Evolutionary conservation across 2,329 filamentous ascomycete species (phyloP), one percentile per base, ranked within the genome.

Genomic region (Rhynchosporium agropyri): DNA sequence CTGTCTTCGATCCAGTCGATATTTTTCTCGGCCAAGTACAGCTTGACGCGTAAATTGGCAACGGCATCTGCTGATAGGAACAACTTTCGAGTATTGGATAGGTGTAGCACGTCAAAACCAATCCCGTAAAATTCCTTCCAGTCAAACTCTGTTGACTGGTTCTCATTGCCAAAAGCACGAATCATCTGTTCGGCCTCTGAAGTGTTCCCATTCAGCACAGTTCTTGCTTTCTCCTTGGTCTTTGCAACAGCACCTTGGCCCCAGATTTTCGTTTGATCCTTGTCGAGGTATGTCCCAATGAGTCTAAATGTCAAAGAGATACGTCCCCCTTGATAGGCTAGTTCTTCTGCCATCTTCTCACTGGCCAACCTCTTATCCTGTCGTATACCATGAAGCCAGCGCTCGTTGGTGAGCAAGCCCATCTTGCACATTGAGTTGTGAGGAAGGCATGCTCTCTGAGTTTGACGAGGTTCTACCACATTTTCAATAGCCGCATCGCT

Each of bases 311-410:
- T 99, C 42, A 99, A 81, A 54, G 91, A 96, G 73, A 99, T 97
- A 53, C 95, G 89, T 53, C 88, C 86, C 6, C 92, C 90, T 5
- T 79, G 80, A 71, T 85, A 92, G 0, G 90, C 89, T 46, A 87
- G 82, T 74, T 98, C 94, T 5, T 84, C 83, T 0, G 79, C 69
- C 0, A 84, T 81, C 75, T 94, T 93, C 67, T 93, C 89, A 1
- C 79, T 77, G 0, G 80, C 77, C 0, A 84, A 79, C 31, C 95
- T 86, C 74, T 93, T 96, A 76, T 99, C 95, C 49, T 90, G 86
- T 56, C 89, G 88, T 74, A 99, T 97, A n/a, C 88, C 88, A 77
- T 99, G 95, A 10, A 97, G 83, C 91, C 93, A 98, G 69, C 86
- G 84, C 77, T 84, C 86, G 73, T 99, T 99, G 0, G 92, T 96